phyloP scores from a whole-genome alignment of 169 alveolate species.

The Plasmodium cynomolgi region DNA sequence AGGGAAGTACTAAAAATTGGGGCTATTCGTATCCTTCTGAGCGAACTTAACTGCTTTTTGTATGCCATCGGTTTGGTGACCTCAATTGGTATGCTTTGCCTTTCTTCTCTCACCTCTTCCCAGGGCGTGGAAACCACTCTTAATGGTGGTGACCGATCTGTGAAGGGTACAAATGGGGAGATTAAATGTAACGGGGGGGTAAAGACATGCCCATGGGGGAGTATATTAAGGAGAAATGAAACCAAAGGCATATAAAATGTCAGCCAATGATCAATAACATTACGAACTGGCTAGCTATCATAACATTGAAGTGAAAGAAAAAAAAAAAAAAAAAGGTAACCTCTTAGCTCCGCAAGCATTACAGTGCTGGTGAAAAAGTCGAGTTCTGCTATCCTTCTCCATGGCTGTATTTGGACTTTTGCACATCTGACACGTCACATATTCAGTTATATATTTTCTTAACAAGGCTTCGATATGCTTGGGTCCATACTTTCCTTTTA shows the following conservation, averaged over 20 bases:
- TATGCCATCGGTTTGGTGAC: not conserved
- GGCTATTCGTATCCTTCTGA: not conserved
- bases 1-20: not conserved
- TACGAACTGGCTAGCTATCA: not conserved
- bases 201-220: not conserved
- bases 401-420: constrained; percentile 93
- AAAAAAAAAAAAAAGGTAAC: constrained; percentile 33
- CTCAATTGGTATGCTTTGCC: constrained; percentile 83
- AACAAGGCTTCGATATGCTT: constrained; percentile 94
- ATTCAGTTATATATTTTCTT: constrained; percentile 94
- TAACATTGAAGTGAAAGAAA: not conserved
- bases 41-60: not conserved
- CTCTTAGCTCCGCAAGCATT: constrained; percentile 94
- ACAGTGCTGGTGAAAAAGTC: constrained; percentile 92
- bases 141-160: constrained; percentile 93
- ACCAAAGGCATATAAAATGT: not conserved
- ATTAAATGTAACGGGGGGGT: not conserved
- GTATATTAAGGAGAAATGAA: not conserved
- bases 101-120: constrained; percentile 93
- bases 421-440: constrained; percentile 96
- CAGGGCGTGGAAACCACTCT: constrained; percentile 95
- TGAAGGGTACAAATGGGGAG: not conserved
- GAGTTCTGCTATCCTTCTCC: constrained; percentile 92
- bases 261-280: not conserved
- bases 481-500: constrained; percentile 94